A percentile compares a stretch with the other conserved stretches of the same genome.
phyloP scores from a whole-genome alignment of 225 moss, liverwort and hornwort species.

The Thuidium tamariscinum region DNA sequence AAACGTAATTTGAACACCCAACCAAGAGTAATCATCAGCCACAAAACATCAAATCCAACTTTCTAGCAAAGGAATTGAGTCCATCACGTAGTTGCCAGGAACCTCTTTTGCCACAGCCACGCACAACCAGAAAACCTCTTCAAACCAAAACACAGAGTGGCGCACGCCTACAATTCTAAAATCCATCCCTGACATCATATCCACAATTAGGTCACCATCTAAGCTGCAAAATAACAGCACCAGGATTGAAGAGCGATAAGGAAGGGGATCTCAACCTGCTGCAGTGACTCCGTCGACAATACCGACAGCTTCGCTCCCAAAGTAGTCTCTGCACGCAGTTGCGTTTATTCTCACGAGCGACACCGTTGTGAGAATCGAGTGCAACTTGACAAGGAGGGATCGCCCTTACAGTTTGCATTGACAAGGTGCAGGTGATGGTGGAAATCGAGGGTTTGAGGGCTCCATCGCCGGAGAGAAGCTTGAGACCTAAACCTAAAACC shows the following conservation, averaged over 20 bases:
- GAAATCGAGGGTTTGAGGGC: background rate
- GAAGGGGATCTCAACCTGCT: background rate
- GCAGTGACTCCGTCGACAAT: background rate
- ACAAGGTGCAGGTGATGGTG: background rate
- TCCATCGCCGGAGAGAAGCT: background rate
- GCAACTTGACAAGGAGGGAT: background rate
- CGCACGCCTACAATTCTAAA: background rate
- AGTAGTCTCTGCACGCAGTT: background rate
- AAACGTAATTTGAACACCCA: background rate
- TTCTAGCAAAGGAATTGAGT: background rate
- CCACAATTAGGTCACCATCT: background rate
- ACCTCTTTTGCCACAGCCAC: background rate
- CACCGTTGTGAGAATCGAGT: background rate
- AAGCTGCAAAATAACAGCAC: background rate
- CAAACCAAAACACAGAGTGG: background rate
- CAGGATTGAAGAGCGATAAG: background rate
- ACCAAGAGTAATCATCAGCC: background rate
- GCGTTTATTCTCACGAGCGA: background rate
- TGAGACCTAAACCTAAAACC: background rate
- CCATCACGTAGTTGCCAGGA: background rate
- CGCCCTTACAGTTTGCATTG: background rate
- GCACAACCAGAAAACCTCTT: background rate
- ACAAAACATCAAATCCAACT: background rate
- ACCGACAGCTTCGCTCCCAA: background rate
- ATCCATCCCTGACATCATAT: background rate